Conservation (phyloP, 2,329 filamentous ascomycete genomes). For the Paecilomyces sp. region DNA sequence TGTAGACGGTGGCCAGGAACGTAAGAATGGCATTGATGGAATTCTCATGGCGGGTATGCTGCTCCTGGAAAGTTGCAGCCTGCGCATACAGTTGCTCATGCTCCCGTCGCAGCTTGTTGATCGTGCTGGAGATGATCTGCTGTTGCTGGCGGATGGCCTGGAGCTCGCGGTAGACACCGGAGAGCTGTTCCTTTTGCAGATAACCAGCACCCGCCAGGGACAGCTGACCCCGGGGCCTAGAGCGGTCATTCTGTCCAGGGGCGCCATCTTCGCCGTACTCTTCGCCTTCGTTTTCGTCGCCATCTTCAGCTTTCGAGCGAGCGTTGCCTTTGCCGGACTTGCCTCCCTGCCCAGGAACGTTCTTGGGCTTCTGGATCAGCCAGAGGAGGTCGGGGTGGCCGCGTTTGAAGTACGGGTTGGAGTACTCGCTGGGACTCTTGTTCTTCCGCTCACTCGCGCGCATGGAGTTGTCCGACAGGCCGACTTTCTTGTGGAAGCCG, state of each 20-base stretch:
- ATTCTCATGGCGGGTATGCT: conserved; percentile 95
- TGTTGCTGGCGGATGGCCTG: conserved; percentile 79
- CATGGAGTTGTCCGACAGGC: conserved; percentile 94
- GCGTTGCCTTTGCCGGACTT: conserved; percentile 41
- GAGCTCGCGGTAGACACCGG: conserved; percentile 71
- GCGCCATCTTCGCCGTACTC: conserved; percentile 33
- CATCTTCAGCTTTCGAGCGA: conserved; percentile 49
- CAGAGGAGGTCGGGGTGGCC: conserved; percentile 88
- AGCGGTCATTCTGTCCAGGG: conserved; percentile 25
- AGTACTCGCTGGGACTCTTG: conserved; percentile 97
- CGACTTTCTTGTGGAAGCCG: conserved; percentile 64
- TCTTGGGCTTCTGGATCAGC: conserved; percentile 94
- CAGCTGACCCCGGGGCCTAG: conserved; percentile 29
- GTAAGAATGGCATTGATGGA: conserved; percentile 98
- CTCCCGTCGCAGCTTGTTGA: conserved; percentile 72
- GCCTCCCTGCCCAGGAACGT: conserved; percentile 49
- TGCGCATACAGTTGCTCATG: conserved; percentile 85
- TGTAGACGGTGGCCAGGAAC: conserved; percentile 93
- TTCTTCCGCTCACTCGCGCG: conserved; percentile 93
- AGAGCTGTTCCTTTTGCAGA: conserved; percentile 65
- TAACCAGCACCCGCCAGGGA: conserved; percentile 34
- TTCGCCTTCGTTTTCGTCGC: conserved; percentile 59
- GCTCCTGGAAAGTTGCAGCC: conserved; percentile 78
- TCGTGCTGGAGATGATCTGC: conserved; percentile 73
- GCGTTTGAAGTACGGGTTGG: conserved; percentile 90